Conservation (phyloP, 495 filamentous ascomycete species). For the Patellaria atrata region DNA sequence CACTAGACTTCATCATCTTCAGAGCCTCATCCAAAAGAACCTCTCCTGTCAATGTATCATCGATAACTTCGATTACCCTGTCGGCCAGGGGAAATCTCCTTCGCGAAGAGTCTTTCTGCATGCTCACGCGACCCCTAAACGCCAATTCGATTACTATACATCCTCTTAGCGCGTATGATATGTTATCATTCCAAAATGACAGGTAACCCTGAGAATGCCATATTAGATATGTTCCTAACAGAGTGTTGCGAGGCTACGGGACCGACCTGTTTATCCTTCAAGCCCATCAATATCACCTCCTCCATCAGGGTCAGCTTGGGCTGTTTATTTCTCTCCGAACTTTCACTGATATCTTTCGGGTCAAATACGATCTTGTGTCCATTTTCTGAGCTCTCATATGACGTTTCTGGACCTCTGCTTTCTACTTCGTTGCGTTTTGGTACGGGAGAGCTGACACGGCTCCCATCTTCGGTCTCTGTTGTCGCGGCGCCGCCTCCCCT, state of each 20-base stretch:
- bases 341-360: slow-evolving; percentile 93
- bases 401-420: slow-evolving; percentile 63
- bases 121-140: slow-evolving; percentile 89
- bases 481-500: slow-evolving; percentile 50
- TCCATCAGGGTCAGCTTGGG: slow-evolving; percentile 98
- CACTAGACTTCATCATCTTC: slow-evolving; percentile 99
- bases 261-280: slow-evolving; percentile 96
- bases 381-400: slow-evolving; percentile 85
- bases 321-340: slow-evolving; percentile 89
- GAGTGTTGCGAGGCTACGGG: neutral
- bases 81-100: slow-evolving; percentile 86
- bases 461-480: slow-evolving; percentile 41
- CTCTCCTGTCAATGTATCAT: slow-evolving; percentile 94
- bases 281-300: slow-evolving; percentile 80
- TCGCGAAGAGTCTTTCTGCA: slow-evolving; percentile 92
- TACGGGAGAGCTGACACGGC: slow-evolving; percentile 55
- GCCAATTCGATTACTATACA: slow-evolving; percentile 97
- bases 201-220: slow-evolving; percentile 61
- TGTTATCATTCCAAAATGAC: slow-evolving; percentile 99
- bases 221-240: neutral
- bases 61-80: slow-evolving; percentile 87
- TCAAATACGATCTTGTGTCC: slow-evolving; percentile 98
- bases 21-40: slow-evolving; percentile 94
- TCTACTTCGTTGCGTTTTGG: slow-evolving; percentile 48
- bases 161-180: slow-evolving; percentile 90